Conservation (phyloP, 805 yeast species). For the Barnettozyma siamensis region DNA sequence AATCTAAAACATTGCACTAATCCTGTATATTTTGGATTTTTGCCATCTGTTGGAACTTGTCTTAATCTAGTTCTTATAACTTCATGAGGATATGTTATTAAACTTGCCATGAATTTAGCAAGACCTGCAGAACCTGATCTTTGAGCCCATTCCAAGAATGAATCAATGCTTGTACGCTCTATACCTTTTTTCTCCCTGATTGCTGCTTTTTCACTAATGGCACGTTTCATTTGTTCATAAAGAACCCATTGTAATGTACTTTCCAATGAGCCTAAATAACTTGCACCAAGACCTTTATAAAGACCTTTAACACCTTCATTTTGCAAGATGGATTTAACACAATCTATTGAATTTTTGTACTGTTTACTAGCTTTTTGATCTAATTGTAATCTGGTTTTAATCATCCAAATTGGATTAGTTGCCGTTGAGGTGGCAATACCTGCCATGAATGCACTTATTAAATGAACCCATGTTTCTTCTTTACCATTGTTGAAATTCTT, state of each 20-base stretch:
- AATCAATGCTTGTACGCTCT: slow-evolving; percentile 44
- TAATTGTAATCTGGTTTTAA: slow-evolving; percentile 89
- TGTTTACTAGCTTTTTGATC: slow-evolving; percentile 65
- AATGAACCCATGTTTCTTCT: slow-evolving; percentile 81
- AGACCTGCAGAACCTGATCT: slow-evolving; percentile 97
- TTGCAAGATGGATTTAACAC: slow-evolving; percentile 59
- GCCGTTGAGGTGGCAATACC: slow-evolving; percentile 94
- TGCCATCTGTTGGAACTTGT: slow-evolving; percentile 84
- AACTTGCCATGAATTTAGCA: slow-evolving; percentile 89
- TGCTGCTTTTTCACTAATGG: slow-evolving; percentile 50
- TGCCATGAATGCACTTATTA: slow-evolving; percentile 82
- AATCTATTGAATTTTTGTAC: slow-evolving; percentile 83
- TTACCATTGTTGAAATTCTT: slow-evolving; percentile 61
- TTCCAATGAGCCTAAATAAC: slow-evolving; percentile 89
- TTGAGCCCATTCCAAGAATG: slow-evolving; percentile 84
- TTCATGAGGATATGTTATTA: slow-evolving; percentile 94
- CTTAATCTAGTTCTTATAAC: slow-evolving; percentile 93
- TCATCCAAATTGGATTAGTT: slow-evolving; percentile 96
- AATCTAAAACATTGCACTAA: slow-evolving; percentile 79
- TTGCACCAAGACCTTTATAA: slow-evolving; percentile 89
- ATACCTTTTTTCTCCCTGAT: slow-evolving; percentile 30
- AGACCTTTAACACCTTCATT: slow-evolving; percentile 78
- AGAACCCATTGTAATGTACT: slow-evolving; percentile 94
- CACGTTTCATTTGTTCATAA: slow-evolving; percentile 86
- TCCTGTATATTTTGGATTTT: slow-evolving; percentile 84